phyloP scores from a whole-genome alignment of 805 yeast genomes.

The Schwanniomyces vanrijiae region DNA sequence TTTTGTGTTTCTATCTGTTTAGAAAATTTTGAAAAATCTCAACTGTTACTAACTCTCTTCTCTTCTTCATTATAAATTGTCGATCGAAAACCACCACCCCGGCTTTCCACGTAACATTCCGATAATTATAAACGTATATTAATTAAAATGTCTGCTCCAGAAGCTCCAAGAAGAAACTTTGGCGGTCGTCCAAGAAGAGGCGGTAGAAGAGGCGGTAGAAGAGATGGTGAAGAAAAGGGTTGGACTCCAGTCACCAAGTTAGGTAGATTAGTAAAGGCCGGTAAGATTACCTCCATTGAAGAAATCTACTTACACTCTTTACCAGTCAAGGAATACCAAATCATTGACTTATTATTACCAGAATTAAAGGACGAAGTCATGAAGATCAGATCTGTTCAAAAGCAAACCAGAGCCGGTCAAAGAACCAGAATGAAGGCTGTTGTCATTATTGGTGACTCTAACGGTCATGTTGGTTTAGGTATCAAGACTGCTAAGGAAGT shows the following conservation, averaged over 20 bases:
- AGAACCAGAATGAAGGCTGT: slow-evolving; percentile 99
- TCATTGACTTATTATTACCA: slow-evolving; percentile 95
- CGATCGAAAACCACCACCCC: slow-evolving; percentile 72
- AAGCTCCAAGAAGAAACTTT: slow-evolving; percentile 44
- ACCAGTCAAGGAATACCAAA: slow-evolving; percentile 99
- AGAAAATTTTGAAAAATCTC: not conserved
- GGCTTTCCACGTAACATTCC: slow-evolving; percentile 75
- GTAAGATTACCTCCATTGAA: slow-evolving; percentile 94
- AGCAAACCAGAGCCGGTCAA: slow-evolving; percentile 99
- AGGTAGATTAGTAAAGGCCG: slow-evolving; percentile 99
- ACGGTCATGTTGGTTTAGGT: slow-evolving; percentile 99
- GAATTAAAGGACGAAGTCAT: slow-evolving; percentile 96
- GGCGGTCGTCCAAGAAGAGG: slow-evolving; percentile 63
- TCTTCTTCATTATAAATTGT: slow-evolving; percentile 23
- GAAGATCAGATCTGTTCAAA: slow-evolving; percentile 99
- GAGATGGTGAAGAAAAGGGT: slow-evolving; percentile 93
- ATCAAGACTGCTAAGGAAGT: slow-evolving; percentile 99
- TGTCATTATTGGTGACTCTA: slow-evolving; percentile 98
- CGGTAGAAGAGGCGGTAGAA: slow-evolving; percentile 60
- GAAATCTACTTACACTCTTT: slow-evolving; percentile 99
- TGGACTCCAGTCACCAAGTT: slow-evolving; percentile 99
- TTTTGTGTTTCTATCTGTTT: not conserved
- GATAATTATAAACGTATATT: slow-evolving; percentile 32
- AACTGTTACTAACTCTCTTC: not conserved
- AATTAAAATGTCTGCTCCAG: slow-evolving; percentile 45